Base-by-base conservation (phyloP, 179 eudicot species). In the Beta lomatogona region DNA sequence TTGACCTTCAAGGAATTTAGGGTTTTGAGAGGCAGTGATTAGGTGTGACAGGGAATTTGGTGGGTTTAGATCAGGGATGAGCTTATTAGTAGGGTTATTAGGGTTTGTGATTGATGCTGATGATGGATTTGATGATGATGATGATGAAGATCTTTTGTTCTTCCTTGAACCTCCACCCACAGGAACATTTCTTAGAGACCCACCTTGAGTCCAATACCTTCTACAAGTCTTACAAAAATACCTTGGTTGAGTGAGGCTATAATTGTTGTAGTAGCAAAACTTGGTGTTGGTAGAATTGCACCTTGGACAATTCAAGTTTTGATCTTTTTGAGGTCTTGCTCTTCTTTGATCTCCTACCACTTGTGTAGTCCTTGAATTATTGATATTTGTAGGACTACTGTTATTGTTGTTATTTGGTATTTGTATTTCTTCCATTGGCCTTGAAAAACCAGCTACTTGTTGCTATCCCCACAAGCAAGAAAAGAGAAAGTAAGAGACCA, bases 181-280 rank as follows among this genome's bases (percentile, higher is more conserved):
- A 2, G 97, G 97, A 63, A 92, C 93, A 82, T 88, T 92, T 64
- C 97, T 88, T 6, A 92, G 86, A 12, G 97, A 88, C 1, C 97
- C 97, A 78, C 97, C 97, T 84, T 89, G 89, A 50, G 97, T 92
- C 97, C 97, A 92, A 76, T 92, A 92, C 88, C 97, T 91, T 48
- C 92, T 88, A 79, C 97, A 92, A 79, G 93, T 87, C 86, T 91
- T 92, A 87, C 97, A 92, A 74, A 91, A 91, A 83, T 89, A 92
- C 80, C 94, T 85, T 44, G 97, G 97, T 69, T 92, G 97, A 58
- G 93, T 91, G 67, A 92, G 89, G 77, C 93, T 90, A 71, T 92
- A 92, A 76, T 92, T 92, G 91, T 92, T 92, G 94, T 92, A 92
- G 85, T 92, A 92, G 80, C 94, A 92, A 81, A 92, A 91, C 85